Evolutionary conservation across 2,329 filamentous ascomycete species (phyloP), one percentile per base, ranked within the genome.

Genomic region (Pseudocercospora ulei): DNA sequence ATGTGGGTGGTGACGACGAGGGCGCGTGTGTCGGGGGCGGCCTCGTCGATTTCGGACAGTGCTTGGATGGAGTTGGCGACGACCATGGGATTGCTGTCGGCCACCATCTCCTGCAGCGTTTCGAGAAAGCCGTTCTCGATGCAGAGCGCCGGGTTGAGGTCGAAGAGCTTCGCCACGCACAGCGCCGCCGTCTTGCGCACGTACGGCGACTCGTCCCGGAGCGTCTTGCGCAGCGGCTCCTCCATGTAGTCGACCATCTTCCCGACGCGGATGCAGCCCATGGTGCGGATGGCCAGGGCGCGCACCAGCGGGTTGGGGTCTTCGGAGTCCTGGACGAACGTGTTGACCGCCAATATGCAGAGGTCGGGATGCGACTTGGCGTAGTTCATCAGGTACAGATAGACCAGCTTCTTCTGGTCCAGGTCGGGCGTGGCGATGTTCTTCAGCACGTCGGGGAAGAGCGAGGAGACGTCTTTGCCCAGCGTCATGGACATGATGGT

Each of bases 171-270:
- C 37, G 90, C 90, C 28, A 98, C 90, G 60, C 90, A 96, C 50
- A 98, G 90, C 25, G 88, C 90, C 27, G 90, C 90, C 1, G 90
- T 98, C 68, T 98, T 98, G 54, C 90, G 82, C 45, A 98, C 90
- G 62, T 98, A 98, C 0, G 90, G 90, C 33, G 88, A 96, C 65
- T 98, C 90, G 65, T 98, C 90, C 62, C 86, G 78, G 51, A 98
- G 69, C 7, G 90, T 98, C 68, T 98, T 98, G 54, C 90, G 76
- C 47, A 98, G 66, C 8, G 90, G 90, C 58, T 98, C 90, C 63
- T 96, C 90, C 88, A 98, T 96, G 63, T 98, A 98, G 61, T 98
- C 90, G 50, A 96, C 85, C 85, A 98, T 98, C 65, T 98, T 98
- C 54, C 96, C 90, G 39, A 98, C 90, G 40, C 90, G 73, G 56